Evolutionary conservation across 192 early-diverging fungal species (phyloP), one percentile per base, ranked within the genome.

Genomic region (Glomus cerebriforme): DNA sequence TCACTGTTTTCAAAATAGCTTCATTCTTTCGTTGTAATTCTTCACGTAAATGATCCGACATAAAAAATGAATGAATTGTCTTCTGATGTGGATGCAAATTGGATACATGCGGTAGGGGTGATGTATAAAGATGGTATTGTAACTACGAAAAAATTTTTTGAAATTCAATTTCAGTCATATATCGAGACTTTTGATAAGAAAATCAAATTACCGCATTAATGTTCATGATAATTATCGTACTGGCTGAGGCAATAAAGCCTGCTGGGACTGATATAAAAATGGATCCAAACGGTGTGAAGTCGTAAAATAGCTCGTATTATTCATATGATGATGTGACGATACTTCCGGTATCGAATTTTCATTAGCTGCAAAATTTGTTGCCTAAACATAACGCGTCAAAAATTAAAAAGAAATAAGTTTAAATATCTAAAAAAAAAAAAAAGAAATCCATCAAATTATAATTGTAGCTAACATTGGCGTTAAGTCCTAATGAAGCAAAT

Each of bases 11-110:
- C 54, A 86, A 45, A 22, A 84, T 86, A 58, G 88, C 90, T 78
- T 95, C 93, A 65, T 89, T 93, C 73, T 92, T 90, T 59, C 87
- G 81, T 32, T 90, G 88, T 66, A 99, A 84, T 32, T 92, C 90
- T 79, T 97, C 94, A 19, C 96, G 89, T 47, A 98, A 85, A 35
- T 87, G 80, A 72, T 98, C 96, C 26, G 93, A 86, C 70, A 98
- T 91, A 49, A 96, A 96, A 84, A 97, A 96, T 73, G 92, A 82
- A 66, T 94, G 91, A 59, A 93, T 92, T 0, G 93, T 84, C 78
- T 91, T 88, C 86, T 96, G 93, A 78, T 97, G 90, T 26, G 93
- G 88, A 32, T 86, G 83, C 1, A 93, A 80, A 79, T 92, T 93
- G 31, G 88, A 85, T 19, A 94, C 85, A 72, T 91, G 89, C 9